Evolutionary conservation across 202 grass and related monocot species (phyloP).

Genomic region (Setaria italica): DNA sequence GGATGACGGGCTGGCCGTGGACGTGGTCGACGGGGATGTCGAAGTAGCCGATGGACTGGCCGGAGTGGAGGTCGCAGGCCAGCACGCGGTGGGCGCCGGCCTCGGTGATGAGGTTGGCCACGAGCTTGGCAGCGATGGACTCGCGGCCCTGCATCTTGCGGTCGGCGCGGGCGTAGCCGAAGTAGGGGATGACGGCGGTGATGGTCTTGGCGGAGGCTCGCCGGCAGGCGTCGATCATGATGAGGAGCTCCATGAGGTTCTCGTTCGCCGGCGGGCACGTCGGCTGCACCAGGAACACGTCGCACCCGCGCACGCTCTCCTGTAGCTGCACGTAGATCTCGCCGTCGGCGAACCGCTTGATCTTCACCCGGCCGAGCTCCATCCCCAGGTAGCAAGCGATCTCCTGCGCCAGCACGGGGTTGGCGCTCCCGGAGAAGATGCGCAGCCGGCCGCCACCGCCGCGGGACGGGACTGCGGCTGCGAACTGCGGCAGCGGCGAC

Average conservation of each 20-base stretch:
- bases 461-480: no score
- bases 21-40: slow-evolving; percentile 69
- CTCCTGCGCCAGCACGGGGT: slow-evolving; percentile 79
- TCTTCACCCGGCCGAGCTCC: slow-evolving; percentile 73
- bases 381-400: slow-evolving; percentile 77
- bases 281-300: slow-evolving; percentile 89
- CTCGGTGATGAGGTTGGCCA: slow-evolving; percentile 90
- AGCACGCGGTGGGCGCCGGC: slow-evolving; percentile 86
- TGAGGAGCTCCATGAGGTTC: slow-evolving; percentile 92
- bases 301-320: slow-evolving; percentile 84
- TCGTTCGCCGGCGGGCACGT: slow-evolving; percentile 92
- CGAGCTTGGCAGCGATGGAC: slow-evolving; percentile 91
- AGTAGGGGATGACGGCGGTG: slow-evolving; percentile 90
- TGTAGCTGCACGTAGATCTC: slow-evolving; percentile 95
- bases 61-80: slow-evolving; percentile 88
- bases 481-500: no score
- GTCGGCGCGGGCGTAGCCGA: slow-evolving; percentile 92
- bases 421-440: slow-evolving; percentile 89
- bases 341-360: slow-evolving; percentile 86
- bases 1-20: slow-evolving; percentile 74
- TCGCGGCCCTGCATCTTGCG: slow-evolving; percentile 84
- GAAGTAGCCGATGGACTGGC: slow-evolving; percentile 95
- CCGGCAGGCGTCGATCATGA: slow-evolving; percentile 91
- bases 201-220: slow-evolving; percentile 92
- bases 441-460: slow-evolving; percentile 45